These are phyloP conservation scores for Aphanomyces euteiches DNA, from an alignment of 352 stramenopile species.

Conservation along the genomic window DNA sequence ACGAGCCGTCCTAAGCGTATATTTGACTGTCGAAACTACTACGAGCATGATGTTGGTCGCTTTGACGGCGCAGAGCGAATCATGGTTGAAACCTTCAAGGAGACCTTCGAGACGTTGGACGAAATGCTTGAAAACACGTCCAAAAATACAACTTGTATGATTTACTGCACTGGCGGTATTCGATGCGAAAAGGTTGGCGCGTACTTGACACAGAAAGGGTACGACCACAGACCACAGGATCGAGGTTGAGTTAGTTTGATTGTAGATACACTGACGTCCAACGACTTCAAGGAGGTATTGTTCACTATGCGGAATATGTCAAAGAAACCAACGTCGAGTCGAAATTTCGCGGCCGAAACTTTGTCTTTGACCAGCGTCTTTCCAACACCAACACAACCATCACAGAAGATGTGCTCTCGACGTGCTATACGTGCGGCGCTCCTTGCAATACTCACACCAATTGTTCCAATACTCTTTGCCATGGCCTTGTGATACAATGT, in stretches of 20 bases:
- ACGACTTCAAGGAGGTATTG: conserved; percentile 56
- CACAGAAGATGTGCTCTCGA: conserved; percentile 56
- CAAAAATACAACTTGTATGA: conserved; percentile 54
- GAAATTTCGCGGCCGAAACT: conserved; percentile 66
- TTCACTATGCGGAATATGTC: conserved; percentile 57
- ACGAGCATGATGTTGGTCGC: conserved; percentile 54
- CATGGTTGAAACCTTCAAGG: conserved; percentile 61
- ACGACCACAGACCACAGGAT: conserved; percentile 22
- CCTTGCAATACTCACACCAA: conserved; percentile 48
- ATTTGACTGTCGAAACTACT: conserved; percentile 54
- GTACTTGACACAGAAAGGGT: conserved; percentile 54
- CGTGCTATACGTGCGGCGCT: conserved; percentile 57
- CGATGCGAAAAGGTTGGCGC: conserved; percentile 72
- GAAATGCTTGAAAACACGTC: conserved; percentile 46
- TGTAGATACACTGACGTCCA: conserved; percentile 41
- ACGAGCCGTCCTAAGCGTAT: conserved; percentile 34
- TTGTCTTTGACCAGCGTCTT: conserved; percentile 69
- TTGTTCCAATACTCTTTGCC: conserved; percentile 62
- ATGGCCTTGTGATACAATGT: conserved; percentile 52
- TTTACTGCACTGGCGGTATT: conserved; percentile 78
- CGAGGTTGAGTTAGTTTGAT: neutral
- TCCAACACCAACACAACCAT: conserved; percentile 33
- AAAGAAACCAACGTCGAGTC: conserved; percentile 43
- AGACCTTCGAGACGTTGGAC: conserved; percentile 53
- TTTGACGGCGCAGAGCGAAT: conserved; percentile 50